Conservation (phyloP, 2,329 filamentous ascomycete genomes). For the Botrytis elliptica region DNA sequence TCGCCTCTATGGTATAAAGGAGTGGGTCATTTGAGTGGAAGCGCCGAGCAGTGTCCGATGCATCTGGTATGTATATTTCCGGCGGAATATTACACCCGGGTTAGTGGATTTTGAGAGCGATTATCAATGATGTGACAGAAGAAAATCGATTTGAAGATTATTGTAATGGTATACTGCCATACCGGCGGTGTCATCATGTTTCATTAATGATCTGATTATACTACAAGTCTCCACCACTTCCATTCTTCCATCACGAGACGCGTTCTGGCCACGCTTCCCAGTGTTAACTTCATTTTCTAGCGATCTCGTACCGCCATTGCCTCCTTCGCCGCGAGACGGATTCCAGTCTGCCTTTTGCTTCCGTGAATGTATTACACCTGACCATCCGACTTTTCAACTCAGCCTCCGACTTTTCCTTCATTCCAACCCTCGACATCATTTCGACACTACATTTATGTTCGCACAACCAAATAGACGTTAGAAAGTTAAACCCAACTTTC, state of each 20-base stretch:
- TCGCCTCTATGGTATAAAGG: not conserved
- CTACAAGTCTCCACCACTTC: not conserved
- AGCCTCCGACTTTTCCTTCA: not conserved
- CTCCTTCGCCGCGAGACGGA: not conserved
- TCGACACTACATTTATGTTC: conserved; percentile 5
- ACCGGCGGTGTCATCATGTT: not conserved
- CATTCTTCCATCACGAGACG: not conserved
- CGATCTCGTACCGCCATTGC: not conserved
- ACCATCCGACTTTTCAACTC: not conserved
- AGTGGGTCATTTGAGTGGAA: not conserved
- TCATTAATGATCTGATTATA: not conserved
- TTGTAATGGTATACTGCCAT: not conserved
- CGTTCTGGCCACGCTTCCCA: not conserved
- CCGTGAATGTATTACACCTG: conserved; percentile 5
- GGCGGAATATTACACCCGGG: not conserved
- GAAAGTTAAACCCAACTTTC: not conserved
- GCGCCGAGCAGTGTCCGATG: not conserved
- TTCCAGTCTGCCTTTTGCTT: not conserved
- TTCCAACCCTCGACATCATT: not conserved
- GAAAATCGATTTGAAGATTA: not conserved
- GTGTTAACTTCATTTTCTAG: not conserved
- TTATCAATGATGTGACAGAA: not conserved
- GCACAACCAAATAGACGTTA: conserved; percentile 3
- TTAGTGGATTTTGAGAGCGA: too few relatives aligned
- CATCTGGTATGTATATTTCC: not conserved